Evolutionary conservation across 73 alveolate species (phyloP).

Genomic region (Paramecium biaurelia): DNA sequence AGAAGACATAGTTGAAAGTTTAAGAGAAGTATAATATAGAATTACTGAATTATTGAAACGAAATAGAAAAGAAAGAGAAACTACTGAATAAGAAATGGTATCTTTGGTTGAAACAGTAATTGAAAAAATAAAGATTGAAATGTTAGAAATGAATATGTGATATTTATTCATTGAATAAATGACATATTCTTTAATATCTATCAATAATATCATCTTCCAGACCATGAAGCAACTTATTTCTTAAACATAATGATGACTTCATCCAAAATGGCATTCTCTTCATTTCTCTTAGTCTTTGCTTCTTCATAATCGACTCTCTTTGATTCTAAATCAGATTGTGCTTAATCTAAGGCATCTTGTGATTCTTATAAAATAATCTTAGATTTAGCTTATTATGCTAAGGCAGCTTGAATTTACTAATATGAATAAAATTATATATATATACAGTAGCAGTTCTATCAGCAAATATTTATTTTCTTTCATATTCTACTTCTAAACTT

Average conservation of each 20-base stretch:
- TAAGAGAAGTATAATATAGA: conserved; percentile 1
- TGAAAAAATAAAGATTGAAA: conserved; percentile 25
- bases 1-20: conserved; percentile 38
- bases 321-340: conserved; percentile 2
- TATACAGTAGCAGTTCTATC: conserved; percentile 45
- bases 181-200: not conserved
- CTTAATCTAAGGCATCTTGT: conserved; percentile 29
- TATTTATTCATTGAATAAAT: not conserved
- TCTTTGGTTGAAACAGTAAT: not conserved
- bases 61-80: conserved; percentile 18
- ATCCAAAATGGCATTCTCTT: conserved; percentile 34
- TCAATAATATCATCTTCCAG: conserved; percentile 20
- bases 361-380: conserved; percentile 13
- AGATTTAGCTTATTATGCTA: conserved; percentile 28
- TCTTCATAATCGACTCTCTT: not conserved
- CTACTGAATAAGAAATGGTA: conserved; percentile 34
- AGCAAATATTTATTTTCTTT: conserved; percentile 45
- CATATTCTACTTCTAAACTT: conserved; percentile 6
- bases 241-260: conserved; percentile 33
- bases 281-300: conserved; percentile 20
- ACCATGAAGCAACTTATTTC: conserved; percentile 50
- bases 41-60: not conserved
- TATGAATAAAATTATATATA: not conserved
- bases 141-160: conserved; percentile 54
- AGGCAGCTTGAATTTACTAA: conserved; percentile 24